Conservation (phyloP, 164 flowering plant species). For the Litsea cubeba region DNA sequence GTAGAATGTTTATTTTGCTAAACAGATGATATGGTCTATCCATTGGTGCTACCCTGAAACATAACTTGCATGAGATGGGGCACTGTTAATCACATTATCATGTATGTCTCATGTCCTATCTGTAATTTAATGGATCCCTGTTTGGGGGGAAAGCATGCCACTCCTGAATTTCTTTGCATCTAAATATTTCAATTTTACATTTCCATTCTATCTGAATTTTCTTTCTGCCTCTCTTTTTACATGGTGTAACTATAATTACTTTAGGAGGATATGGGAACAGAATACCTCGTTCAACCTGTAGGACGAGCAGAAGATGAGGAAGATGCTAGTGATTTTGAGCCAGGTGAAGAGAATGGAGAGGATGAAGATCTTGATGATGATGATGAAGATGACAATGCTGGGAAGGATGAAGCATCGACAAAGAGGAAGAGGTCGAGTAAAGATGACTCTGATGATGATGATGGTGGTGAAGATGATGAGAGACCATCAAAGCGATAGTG, state of each 20-base stretch:
- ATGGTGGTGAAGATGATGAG: conserved; percentile 64
- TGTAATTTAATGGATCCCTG: too few species aligned
- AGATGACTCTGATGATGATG: conserved; percentile 55
- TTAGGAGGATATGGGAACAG: conserved; percentile 72
- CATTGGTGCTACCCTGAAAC: too few species aligned
- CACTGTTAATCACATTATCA: too few species aligned
- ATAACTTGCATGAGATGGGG: too few species aligned
- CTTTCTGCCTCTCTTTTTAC: too few species aligned
- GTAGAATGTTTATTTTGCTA: too few species aligned
- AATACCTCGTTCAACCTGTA: conserved; percentile 64
- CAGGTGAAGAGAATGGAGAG: conserved; percentile 61
- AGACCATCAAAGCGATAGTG: conserved; percentile 81
- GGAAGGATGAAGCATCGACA: conserved; percentile 44
- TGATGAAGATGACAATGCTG: conserved; percentile 34
- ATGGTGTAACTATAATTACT: background rate
- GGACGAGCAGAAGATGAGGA: conserved; percentile 72
- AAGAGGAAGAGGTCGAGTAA: conserved; percentile 55
- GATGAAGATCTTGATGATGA: conserved; percentile 52
- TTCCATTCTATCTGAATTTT: too few species aligned
- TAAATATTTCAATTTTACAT: too few species aligned
- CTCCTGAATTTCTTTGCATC: too few species aligned
- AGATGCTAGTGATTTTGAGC: conserved; percentile 83
- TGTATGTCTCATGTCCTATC: too few species aligned
- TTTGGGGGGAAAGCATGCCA: too few species aligned
- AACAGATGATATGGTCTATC: too few species aligned